Percentiles rank a stretch among this genome's conserved stretches.
Evolutionary conservation across 164 flowering plant genomes (phyloP).

Genomic region (Piper longum): DNA sequence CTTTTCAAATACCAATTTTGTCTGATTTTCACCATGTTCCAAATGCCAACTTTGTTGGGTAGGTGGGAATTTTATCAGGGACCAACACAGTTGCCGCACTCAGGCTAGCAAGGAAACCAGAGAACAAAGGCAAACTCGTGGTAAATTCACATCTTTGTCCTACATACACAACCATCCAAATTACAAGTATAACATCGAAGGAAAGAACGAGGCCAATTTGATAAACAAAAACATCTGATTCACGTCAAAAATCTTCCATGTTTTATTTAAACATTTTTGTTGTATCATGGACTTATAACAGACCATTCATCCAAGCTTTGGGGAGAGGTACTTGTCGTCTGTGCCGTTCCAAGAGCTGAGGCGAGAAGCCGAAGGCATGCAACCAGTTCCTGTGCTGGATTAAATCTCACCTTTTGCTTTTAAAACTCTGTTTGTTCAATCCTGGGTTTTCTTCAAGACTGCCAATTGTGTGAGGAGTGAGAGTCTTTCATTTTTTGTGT

Average conservation of each 20-base stretch:
- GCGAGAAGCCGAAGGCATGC: slow-evolving; percentile 75
- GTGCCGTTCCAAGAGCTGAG: slow-evolving; percentile 75
- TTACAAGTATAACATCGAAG: neutral
- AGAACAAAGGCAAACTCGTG: slow-evolving; percentile 98
- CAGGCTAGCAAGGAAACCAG: slow-evolving; percentile 77
- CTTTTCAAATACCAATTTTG: too few species aligned
- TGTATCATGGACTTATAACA: slow-evolving; percentile 14
- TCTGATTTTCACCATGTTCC: too few species aligned
- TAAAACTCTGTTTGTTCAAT: neutral
- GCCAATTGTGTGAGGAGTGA: too few species aligned
- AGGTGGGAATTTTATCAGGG: slow-evolving; percentile 97
- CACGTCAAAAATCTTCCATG: neutral
- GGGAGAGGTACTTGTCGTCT: slow-evolving; percentile 88
- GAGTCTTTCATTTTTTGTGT: too few species aligned
- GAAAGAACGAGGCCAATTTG: too few species aligned
- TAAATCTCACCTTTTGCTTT: slow-evolving; percentile 8
- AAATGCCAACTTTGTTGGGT: neutral
- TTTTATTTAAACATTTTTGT: neutral
- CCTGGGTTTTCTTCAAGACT: too few species aligned
- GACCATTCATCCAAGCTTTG: slow-evolving; percentile 89
- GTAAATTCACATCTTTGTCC: slow-evolving; percentile 24
- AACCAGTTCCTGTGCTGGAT: slow-evolving; percentile 74
- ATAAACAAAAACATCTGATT: neutral
- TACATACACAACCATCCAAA: neutral
- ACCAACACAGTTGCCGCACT: slow-evolving; percentile 93